phyloP scores from a whole-genome alignment of 805 yeast genomes.

The Kodamaea restingae region DNA sequence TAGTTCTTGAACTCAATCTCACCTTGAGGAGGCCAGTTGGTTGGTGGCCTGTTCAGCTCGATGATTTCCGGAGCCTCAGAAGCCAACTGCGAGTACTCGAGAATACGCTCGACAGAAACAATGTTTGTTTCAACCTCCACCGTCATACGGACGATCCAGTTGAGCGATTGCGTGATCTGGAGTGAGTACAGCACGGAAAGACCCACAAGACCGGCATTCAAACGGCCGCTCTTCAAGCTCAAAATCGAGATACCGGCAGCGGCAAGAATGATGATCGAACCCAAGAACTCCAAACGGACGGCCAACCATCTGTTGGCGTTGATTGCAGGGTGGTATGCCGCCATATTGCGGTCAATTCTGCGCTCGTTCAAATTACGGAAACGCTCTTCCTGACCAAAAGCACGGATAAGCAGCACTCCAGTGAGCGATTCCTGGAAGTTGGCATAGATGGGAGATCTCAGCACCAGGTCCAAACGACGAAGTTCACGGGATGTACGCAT shows the following conservation, averaged over 20 bases:
- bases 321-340: conserved; percentile 88
- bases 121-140: conserved; percentile 97
- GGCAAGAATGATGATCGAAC: conserved; percentile 81
- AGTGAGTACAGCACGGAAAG: conserved; percentile 88
- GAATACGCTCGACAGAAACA: conserved; percentile 91
- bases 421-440: conserved; percentile 79
- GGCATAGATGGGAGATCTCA: conserved; percentile 77
- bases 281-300: conserved; percentile 85
- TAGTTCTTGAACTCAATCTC: conserved; percentile 34
- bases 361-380: conserved; percentile 61
- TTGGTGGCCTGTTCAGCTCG: conserved; percentile 57
- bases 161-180: conserved; percentile 87
- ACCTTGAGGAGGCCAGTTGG: conserved; percentile 38
- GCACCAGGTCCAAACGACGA: conserved; percentile 76
- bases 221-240: conserved; percentile 60
- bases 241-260: conserved; percentile 80
- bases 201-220: conserved; percentile 92
- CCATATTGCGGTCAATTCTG: conserved; percentile 80
- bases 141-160: conserved; percentile 98
- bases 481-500: conserved; percentile 75
- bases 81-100: conserved; percentile 74
- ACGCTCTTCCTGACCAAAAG: conserved; percentile 62
- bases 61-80: conserved; percentile 82
- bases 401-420: conserved; percentile 74
- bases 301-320: conserved; percentile 98